Evolutionary conservation across 1,284 basidiomycete genomes (phyloP).

Genomic region (Crucibulum cyathiforme): DNA sequence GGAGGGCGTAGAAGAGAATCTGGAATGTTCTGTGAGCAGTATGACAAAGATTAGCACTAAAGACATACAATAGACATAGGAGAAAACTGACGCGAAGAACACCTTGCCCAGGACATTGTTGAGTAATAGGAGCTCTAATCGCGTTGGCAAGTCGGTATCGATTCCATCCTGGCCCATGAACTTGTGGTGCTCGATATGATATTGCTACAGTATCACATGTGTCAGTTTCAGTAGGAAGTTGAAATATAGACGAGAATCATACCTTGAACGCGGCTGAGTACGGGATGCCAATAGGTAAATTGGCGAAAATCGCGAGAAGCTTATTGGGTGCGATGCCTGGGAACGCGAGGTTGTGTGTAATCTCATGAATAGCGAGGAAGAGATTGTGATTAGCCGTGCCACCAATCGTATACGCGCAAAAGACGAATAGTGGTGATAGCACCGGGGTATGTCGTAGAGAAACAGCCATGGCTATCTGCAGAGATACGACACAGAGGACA

Average conservation of each 20-base stretch:
- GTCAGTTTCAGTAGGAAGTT: constrained; percentile 1
- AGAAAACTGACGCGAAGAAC: constrained; percentile 85
- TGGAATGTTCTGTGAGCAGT: constrained; percentile 84
- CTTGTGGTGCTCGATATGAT: constrained; percentile 96
- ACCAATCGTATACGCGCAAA: constrained; percentile 86
- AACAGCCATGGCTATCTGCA: constrained; percentile 78
- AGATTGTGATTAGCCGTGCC: constrained; percentile 97
- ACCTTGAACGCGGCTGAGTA: constrained; percentile 98
- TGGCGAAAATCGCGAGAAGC: constrained; percentile 87
- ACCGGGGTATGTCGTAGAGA: constrained; percentile 71
- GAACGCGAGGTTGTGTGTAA: constrained; percentile 98
- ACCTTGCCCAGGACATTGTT: constrained; percentile 98
- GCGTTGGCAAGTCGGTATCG: constrained; percentile 93
- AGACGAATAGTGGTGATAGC: constrained; percentile 75
- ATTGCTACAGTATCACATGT: constrained; percentile 56
- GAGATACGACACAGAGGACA: constrained; percentile 76
- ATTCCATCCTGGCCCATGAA: constrained; percentile 95
- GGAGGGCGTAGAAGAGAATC: constrained; percentile 96
- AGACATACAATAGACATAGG: neutral
- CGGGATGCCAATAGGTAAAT: constrained; percentile 92
- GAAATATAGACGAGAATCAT: constrained; percentile 6
- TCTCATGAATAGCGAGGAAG: constrained; percentile 98
- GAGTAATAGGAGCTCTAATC: constrained; percentile 82
- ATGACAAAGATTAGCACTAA: neutral
- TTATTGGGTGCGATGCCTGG: constrained; percentile 86